phyloP scores from a whole-genome alignment of 768 basidiomycete genomes.

The Auricularia cornea region DNA sequence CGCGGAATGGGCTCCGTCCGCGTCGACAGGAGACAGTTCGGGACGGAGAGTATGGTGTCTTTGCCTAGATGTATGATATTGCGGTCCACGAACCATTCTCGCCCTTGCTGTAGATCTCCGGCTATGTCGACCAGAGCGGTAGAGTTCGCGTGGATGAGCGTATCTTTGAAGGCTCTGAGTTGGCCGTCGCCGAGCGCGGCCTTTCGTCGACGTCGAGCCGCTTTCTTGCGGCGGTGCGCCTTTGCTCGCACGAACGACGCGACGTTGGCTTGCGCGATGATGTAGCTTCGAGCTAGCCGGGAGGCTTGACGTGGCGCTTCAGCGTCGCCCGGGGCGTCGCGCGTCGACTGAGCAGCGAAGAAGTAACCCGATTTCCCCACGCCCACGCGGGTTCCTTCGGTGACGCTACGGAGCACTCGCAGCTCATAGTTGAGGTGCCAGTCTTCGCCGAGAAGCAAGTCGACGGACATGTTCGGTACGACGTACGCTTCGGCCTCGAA shows the following conservation, averaged over 20 bases:
- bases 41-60: background rate
- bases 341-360: background rate
- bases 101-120: background rate
- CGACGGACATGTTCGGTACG: conserved; percentile 22
- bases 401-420: background rate
- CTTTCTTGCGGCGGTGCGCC: background rate
- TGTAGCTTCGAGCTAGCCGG: background rate
- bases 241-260: background rate
- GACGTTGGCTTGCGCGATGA: background rate
- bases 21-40: background rate
- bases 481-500: background rate
- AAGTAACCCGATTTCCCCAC: background rate
- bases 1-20: background rate
- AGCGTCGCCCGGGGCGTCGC: background rate
- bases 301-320: too few species aligned
- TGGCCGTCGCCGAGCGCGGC: background rate
- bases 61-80: background rate
- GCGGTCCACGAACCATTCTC: background rate
- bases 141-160: conserved; percentile 1
- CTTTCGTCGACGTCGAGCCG: background rate
- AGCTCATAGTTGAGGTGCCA: conserved; percentile 18
- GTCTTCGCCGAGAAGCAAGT: conserved; percentile 26
- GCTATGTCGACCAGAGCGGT: background rate
- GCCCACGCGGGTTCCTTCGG: background rate
- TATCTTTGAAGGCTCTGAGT: background rate